Base-by-base conservation (phyloP, 441 rosid genomes). In the Bocquillonia castaneifolia region DNA sequence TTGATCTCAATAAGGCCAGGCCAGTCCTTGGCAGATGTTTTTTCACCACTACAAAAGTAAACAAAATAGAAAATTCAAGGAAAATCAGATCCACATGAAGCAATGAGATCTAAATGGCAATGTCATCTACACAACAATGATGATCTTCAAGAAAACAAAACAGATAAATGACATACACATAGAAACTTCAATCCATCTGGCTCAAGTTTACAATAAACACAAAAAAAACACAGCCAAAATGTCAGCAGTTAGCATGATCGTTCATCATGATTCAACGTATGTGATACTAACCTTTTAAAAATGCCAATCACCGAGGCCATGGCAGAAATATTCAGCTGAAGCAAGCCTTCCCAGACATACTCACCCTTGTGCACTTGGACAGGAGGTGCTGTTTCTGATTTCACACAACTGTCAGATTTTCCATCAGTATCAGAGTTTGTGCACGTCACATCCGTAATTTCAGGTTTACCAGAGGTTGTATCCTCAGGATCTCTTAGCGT, bases 311-410 rank as follows among this genome's bases (percentile, higher is more conserved):
- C 91, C 5, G 97, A 69, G 39, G 78, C 83, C 28, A 71, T 59
- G n/a, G 80, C 65, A 18, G 95, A 70, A 62, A 80, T 64, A 74
- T 70, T 91, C 69, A 90, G 85, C 79, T 92, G 92, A 63, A 94
- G 87, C 50, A 69, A 63, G 63, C 99, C 99, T 66, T 90, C 87
- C 97, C 98, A 94, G 18, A 84, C 76, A 57, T 28, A 78, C 31
- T 87, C 90, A 67, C 82, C 91, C 74, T 73, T 83, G 14, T 78
- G 67, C 45, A 69, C 22, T 44, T 64, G 40, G 54, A 31, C 71
- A 58, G 76, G 32, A 58, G 22, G 67, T 39, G 68, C 44, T 0
- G 53, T 48, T 17, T 67, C 78, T 37, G 77, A 72, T 72, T 76
- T 84, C 23, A 53, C 77, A 50, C 3, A 60, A 70, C 39, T 63